Conservation (phyloP, 805 yeast species). For the Starmerella scarabaei region DNA sequence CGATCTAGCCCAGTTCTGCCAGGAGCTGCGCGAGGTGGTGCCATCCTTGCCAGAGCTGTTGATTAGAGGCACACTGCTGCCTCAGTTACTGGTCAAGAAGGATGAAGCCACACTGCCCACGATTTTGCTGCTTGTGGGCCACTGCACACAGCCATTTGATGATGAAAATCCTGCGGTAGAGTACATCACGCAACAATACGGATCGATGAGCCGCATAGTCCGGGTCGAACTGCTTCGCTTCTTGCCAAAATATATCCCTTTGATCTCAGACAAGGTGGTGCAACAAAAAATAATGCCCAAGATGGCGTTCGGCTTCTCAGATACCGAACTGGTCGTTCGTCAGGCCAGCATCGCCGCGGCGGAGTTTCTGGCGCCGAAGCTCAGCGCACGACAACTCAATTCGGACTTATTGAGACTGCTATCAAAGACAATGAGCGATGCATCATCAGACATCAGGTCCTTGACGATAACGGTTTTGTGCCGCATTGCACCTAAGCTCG, state of each 20-base stretch:
- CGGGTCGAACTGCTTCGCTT: slow-evolving; percentile 57
- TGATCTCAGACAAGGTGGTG: slow-evolving; percentile 39
- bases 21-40: neutral
- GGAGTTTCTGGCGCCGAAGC: slow-evolving; percentile 43
- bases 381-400: slow-evolving; percentile 69
- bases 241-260: slow-evolving; percentile 42
- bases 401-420: slow-evolving; percentile 68
- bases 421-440: slow-evolving; percentile 73
- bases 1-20: slow-evolving; percentile 13
- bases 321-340: slow-evolving; percentile 67
- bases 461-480: slow-evolving; percentile 61
- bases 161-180: slow-evolving; percentile 39
- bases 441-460: slow-evolving; percentile 61
- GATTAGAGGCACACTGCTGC: slow-evolving; percentile 31
- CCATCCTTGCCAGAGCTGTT: slow-evolving; percentile 3
- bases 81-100: slow-evolving; percentile 39
- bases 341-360: slow-evolving; percentile 65
- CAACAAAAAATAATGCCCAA: slow-evolving; percentile 56
- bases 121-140: slow-evolving; percentile 25
- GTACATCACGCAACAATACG: slow-evolving; percentile 47
- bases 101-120: too few relatives aligned
- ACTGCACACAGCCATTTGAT: neutral
- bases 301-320: slow-evolving; percentile 71
- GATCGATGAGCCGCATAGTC: slow-evolving; percentile 61
- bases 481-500: slow-evolving; percentile 48